These are phyloP conservation scores for Penicillium sp. DNA, from an alignment of 2,329 filamentous ascomycete genomes.

Conservation along the genomic window DNA sequence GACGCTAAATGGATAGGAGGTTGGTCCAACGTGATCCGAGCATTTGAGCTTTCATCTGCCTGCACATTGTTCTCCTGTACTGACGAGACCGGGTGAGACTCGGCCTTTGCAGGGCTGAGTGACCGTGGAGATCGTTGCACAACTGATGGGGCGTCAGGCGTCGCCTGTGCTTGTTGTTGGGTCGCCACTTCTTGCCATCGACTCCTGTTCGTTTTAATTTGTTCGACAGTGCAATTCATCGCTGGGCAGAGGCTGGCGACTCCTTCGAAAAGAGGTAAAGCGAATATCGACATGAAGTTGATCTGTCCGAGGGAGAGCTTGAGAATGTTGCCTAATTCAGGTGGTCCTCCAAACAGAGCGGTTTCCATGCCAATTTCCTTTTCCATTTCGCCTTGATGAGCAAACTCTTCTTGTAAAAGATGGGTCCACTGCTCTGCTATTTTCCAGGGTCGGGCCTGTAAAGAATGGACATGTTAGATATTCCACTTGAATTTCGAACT, in stretches of 20 bases:
- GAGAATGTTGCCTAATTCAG: constrained; percentile 75
- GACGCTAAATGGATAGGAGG: neutral
- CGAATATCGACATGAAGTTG: constrained; percentile 95
- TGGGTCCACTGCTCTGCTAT: constrained; percentile 85
- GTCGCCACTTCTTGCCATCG: constrained; percentile 55
- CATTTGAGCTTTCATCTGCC: neutral
- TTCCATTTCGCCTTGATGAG: constrained; percentile 90
- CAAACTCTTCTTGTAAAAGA: constrained; percentile 92
- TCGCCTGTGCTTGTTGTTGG: constrained; percentile 19
- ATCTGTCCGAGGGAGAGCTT: constrained; percentile 86
- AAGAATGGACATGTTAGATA: constrained; percentile 8
- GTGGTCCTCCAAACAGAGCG: constrained; percentile 73
- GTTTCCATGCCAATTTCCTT: constrained; percentile 80
- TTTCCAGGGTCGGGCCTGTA: constrained; percentile 73
- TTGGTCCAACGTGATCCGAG: constrained; percentile 9
- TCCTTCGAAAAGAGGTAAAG: constrained; percentile 83
- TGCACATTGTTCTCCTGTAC: constrained; percentile 13
- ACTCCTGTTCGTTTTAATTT: constrained; percentile 71
- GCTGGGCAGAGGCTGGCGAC: constrained; percentile 80
- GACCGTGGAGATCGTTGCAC: constrained; percentile 31
- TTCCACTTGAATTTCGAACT: neutral
- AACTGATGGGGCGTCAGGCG: constrained; percentile 17
- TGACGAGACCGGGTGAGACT: constrained; percentile 14
- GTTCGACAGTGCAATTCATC: constrained; percentile 78
- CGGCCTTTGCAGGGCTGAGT: constrained; percentile 25